A percentile compares a stretch with the other conserved stretches of the same genome.
Conservation (phyloP, 2,329 filamentous ascomycete species). For the Tolypocladium endophyticum region DNA sequence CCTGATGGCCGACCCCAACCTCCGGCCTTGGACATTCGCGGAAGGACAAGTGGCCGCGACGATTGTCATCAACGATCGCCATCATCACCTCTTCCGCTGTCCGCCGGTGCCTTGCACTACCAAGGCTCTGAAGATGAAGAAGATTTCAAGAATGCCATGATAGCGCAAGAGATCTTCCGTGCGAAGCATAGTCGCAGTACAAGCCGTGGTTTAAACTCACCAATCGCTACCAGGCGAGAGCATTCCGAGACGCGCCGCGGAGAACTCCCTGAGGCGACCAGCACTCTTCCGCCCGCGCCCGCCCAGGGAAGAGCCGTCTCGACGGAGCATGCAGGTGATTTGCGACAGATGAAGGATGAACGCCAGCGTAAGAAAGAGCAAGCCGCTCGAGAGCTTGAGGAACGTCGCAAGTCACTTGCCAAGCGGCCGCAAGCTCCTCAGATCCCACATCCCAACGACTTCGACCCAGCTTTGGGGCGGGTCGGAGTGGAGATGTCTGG, state of each 20-base stretch:
- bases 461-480: slow-evolving; percentile 19
- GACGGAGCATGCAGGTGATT: slow-evolving; percentile 40
- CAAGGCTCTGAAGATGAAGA: slow-evolving; percentile 54
- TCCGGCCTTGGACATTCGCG: slow-evolving; percentile 41
- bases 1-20: slow-evolving; percentile 31
- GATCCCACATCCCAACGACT: slow-evolving; percentile 63
- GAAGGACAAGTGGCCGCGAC: slow-evolving; percentile 51
- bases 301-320: slow-evolving; percentile 25
- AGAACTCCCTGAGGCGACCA: slow-evolving; percentile 18
- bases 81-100: slow-evolving; percentile 70
- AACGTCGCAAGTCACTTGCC: slow-evolving; percentile 73
- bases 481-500: slow-evolving; percentile 31
- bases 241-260: slow-evolving; percentile 28
- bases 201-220: slow-evolving; percentile 29
- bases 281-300: slow-evolving; percentile 18
- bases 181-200: slow-evolving; percentile 42
- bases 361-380: slow-evolving; percentile 59
- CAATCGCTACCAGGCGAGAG: slow-evolving; percentile 22
- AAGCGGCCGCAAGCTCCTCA: slow-evolving; percentile 68
- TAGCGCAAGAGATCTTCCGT: slow-evolving; percentile 45
- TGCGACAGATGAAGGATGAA: slow-evolving; percentile 47
- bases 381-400: slow-evolving; percentile 77
- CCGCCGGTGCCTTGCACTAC: slow-evolving; percentile 31
- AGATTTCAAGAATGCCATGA: slow-evolving; percentile 42
- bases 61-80: slow-evolving; percentile 59